These are phyloP conservation scores for Sphenostylis stenocarpa DNA, from an alignment of 306 rosid genomes.

Conservation along the genomic window DNA sequence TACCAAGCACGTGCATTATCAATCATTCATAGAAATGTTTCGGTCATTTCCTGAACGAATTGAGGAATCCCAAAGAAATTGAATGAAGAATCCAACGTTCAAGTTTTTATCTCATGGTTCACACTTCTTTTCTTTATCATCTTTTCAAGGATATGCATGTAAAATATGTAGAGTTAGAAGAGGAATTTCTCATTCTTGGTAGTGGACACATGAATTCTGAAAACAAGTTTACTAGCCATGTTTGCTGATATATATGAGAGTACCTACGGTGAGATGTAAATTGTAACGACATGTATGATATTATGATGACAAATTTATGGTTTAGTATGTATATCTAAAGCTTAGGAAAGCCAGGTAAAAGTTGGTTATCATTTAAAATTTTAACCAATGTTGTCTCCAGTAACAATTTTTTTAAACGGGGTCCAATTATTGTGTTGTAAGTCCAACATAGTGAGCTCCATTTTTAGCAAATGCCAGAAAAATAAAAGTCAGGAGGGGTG, in stretches of 20 bases:
- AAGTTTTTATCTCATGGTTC: conserved; percentile 5
- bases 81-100: conserved; percentile 23
- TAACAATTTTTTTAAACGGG: too few relatives aligned
- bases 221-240: neutral
- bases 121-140: neutral
- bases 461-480: too few relatives aligned
- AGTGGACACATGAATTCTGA: neutral
- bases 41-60: conserved; percentile 22
- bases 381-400: too few relatives aligned
- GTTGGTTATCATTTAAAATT: too few relatives aligned
- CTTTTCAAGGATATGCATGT: conserved; percentile 18
- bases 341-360: too few relatives aligned
- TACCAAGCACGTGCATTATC: conserved; percentile 5
- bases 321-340: neutral
- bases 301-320: neutral
- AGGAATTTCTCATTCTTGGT: neutral
- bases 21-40: conserved; percentile 38
- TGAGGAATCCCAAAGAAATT: conserved; percentile 23
- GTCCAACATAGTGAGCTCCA: too few relatives aligned
- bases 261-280: neutral
- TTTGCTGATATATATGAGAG: neutral
- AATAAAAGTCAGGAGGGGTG: too few relatives aligned
- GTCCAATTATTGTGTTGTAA: too few relatives aligned
- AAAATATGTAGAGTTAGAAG: conserved; percentile 19
- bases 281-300: neutral